These are phyloP conservation scores for Hericium erinaceus DNA, from an alignment of 768 basidiomycete genomes.

Conservation along the genomic window DNA sequence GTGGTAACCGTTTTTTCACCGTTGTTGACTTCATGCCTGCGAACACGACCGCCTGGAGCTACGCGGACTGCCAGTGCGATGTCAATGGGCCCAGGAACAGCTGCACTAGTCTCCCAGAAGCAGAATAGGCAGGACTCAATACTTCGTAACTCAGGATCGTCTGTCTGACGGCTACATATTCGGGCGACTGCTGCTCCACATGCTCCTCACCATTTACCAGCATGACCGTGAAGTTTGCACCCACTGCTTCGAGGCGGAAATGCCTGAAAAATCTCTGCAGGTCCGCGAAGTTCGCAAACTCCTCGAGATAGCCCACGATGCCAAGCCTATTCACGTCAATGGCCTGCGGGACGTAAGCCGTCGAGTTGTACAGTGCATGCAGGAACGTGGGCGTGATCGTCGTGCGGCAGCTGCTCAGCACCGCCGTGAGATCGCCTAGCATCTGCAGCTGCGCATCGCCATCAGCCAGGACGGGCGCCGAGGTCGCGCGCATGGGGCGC, in stretches of 20 bases:
- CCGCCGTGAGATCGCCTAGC: not conserved
- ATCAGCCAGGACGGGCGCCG: constrained; percentile 31
- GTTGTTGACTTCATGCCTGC: constrained; percentile 72
- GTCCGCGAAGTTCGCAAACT: too few species aligned
- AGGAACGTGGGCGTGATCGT: constrained; percentile 27
- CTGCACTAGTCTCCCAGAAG: too few species aligned
- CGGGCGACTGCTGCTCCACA: constrained; percentile 65
- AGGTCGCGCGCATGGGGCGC: constrained; percentile 42
- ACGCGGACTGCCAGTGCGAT: constrained; percentile 73
- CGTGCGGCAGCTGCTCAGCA: constrained; percentile 32
- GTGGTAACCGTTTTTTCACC: constrained; percentile 78
- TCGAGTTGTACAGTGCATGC: constrained; percentile 27
- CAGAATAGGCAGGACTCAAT: too few species aligned
- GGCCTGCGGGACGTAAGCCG: constrained; percentile 21
- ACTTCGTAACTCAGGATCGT: too few species aligned
- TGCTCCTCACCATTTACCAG: too few species aligned
- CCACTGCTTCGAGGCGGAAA: too few species aligned
- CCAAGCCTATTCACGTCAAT: constrained; percentile 23
- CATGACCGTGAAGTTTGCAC: too few species aligned
- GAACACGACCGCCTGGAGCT: constrained; percentile 81
- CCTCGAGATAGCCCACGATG: constrained; percentile 38
- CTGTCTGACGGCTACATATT: constrained; percentile 74
- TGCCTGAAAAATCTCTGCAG: too few species aligned
- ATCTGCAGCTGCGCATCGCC: not conserved
- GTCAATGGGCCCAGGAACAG: constrained; percentile 59